Evolutionary conservation across 1,139 yeast genomes (phyloP).

Genomic region (Hyphopichia pseudoburtonii): DNA sequence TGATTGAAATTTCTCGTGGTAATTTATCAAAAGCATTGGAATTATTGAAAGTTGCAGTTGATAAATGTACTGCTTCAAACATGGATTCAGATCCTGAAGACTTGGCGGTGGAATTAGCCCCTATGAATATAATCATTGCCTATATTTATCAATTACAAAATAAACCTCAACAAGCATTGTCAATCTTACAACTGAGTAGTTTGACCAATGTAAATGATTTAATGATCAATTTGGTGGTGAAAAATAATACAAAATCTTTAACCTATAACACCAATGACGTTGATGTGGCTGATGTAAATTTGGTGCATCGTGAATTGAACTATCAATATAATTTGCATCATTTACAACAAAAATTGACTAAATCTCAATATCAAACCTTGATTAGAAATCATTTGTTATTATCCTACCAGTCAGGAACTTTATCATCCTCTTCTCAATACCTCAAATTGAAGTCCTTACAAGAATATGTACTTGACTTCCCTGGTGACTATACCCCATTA

Average conservation of each 20-base stretch:
- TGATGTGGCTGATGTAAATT: constrained; percentile 26
- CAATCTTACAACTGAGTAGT: constrained; percentile 29
- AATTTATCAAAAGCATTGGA: constrained; percentile 44
- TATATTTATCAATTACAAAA: constrained; percentile 57
- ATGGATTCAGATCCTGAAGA: constrained; percentile 23
- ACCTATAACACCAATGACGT: constrained; percentile 7
- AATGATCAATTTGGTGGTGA: constrained; percentile 31
- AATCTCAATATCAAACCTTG: constrained; percentile 40
- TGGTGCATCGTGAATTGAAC: constrained; percentile 44
- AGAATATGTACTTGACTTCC: constrained; percentile 21
- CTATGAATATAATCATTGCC: constrained; percentile 70
- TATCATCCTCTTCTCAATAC: constrained; percentile 25
- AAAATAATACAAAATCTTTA: constrained; percentile 32
- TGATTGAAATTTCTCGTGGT: constrained; percentile 49
- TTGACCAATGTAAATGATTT: constrained; percentile 26
- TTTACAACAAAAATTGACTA: constrained; percentile 41
- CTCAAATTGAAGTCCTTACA: constrained; percentile 19
- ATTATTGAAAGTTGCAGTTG: constrained; percentile 51
- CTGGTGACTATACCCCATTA: constrained; percentile 35
- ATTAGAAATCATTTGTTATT: constrained; percentile 46
- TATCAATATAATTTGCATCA: constrained; percentile 39
- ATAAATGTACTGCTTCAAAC: constrained; percentile 23
- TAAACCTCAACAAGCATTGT: constrained; percentile 39
- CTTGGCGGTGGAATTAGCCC: constrained; percentile 50
- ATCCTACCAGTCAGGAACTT: constrained; percentile 39